Evolutionary conservation across 805 yeast species (phyloP).

Genomic region (Citeromyces nyonsensis): DNA sequence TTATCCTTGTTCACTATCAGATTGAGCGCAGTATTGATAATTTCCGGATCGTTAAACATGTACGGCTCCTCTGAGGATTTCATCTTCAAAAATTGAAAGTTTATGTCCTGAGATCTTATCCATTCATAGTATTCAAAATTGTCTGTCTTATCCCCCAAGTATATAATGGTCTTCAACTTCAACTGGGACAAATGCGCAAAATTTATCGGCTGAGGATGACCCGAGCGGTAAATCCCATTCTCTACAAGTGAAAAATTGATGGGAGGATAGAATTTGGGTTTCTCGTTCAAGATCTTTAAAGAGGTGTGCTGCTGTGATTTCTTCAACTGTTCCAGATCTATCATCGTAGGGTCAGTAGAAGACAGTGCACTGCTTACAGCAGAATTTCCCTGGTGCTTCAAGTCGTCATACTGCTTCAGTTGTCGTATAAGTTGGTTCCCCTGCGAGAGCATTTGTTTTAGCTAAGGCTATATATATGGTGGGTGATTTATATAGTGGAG

Average conservation of each 20-base stretch:
- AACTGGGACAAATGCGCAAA: constrained; percentile 64
- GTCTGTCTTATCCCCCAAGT: constrained; percentile 64
- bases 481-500: too few species aligned
- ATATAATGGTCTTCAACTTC: constrained; percentile 64
- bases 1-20: constrained; percentile 47
- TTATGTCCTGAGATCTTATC: constrained; percentile 35
- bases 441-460: constrained; percentile 12
- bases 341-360: background rate
- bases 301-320: constrained; percentile 13
- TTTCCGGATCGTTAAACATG: constrained; percentile 42
- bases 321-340: constrained; percentile 1
- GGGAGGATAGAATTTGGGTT: constrained; percentile 61
- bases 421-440: constrained; percentile 18
- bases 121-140: constrained; percentile 54
- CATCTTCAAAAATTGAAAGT: constrained; percentile 47
- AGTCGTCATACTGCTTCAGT: constrained; percentile 15
- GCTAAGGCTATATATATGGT: too few species aligned
- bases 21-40: constrained; percentile 40
- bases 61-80: constrained; percentile 56
- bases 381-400: constrained; percentile 7
- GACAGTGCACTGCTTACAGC: background rate
- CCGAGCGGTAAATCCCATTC: constrained; percentile 76
- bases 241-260: constrained; percentile 82
- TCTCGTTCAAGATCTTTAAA: constrained; percentile 13
- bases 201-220: constrained; percentile 84